Evolutionary conservation across 345 rosid species (phyloP), one percentile per base, ranked within the genome.

Genomic region (Gossypium longicalyx): DNA sequence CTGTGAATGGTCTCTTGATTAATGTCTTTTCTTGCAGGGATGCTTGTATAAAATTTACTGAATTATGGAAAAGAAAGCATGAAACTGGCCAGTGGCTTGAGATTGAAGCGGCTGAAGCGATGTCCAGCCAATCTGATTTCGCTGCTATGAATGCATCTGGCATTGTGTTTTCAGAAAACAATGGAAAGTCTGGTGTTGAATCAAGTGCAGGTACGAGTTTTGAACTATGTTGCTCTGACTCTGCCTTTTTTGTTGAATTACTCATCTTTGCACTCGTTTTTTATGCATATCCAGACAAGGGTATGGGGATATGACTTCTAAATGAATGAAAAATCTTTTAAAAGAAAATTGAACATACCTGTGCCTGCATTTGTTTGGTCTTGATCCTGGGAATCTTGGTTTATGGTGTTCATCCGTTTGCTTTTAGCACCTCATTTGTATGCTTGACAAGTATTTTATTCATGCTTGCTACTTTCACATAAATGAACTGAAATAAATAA

Each of bases 81-180:
- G 99, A 91, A 87, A 86, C 86, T 67, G 99, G 98, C 74, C 97
- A 91, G 71, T 91, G 97, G 97, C 83, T 88, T 80, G 99, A 95
- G 67, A 86, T 93, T 27, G 98, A 88, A 86, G 89, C 89, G 62
- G 77, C 90, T 52, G 98, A 91, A 79, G 91, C 86, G 67, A 81
- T 85, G 80, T 79, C 86, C 67, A 75, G 77, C 71, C 87, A 78
- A 34, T 77, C 91, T 77, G 93, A 92, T 71, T 78, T 88, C 73
- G 80, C 91, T 77, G 74, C 82, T 59, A 76, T 84, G 77, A 85
- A 86, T 83, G 86, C 90, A 11, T 85, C 97, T 5, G 97, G 93
- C 74, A 85, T 90, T 69, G 61, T 88, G 66, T 85, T 94, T 71
- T 73, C 91, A 34, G 91, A 83, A 69, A 84, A 79, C 69, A 82